phyloP scores from a whole-genome alignment of 768 basidiomycete species.

The Lentinula guzmanii region DNA sequence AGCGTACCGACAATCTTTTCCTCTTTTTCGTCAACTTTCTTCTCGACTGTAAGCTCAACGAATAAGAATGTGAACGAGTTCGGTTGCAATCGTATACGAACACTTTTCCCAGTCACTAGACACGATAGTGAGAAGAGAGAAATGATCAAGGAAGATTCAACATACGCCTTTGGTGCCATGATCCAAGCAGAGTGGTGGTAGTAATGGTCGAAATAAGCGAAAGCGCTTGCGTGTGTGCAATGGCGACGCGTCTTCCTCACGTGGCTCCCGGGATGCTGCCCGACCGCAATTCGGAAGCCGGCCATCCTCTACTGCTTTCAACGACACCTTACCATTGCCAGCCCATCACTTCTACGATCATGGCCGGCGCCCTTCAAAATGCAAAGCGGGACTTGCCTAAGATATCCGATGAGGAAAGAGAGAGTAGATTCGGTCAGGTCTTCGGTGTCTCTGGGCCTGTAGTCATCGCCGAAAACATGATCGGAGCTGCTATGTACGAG shows the following conservation, averaged over 20 bases:
- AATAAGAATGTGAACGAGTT: slow-evolving; percentile 3
- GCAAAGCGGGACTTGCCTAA: slow-evolving; percentile 84
- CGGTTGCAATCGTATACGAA: slow-evolving; percentile 27
- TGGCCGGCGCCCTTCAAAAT: slow-evolving; percentile 93
- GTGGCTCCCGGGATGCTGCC: background rate
- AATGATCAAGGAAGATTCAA: slow-evolving; percentile 10
- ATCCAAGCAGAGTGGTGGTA: slow-evolving; percentile 15
- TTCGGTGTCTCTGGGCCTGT: slow-evolving; percentile 98
- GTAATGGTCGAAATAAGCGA: slow-evolving; percentile 11
- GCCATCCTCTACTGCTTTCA: background rate
- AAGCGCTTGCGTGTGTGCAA: background rate
- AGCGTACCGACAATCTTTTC: slow-evolving; percentile 85
- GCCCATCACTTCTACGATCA: slow-evolving; percentile 24
- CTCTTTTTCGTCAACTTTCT: slow-evolving; percentile 83
- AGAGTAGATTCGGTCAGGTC: slow-evolving; percentile 82
- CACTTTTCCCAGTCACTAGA: slow-evolving; percentile 98
- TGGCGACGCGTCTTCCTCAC: slow-evolving; percentile 5
- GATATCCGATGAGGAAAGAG: slow-evolving; percentile 86
- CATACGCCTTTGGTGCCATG: slow-evolving; percentile 97
- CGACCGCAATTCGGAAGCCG: background rate
- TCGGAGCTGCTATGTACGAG: slow-evolving; percentile 95
- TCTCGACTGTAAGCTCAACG: slow-evolving; percentile 52
- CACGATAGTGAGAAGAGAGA: slow-evolving; percentile 9
- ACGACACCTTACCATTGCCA: background rate
- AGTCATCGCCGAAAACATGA: slow-evolving; percentile 96